Conservation (phyloP, 2,329 filamentous ascomycete genomes). For the Hawksworthiomyces lignivorus region DNA sequence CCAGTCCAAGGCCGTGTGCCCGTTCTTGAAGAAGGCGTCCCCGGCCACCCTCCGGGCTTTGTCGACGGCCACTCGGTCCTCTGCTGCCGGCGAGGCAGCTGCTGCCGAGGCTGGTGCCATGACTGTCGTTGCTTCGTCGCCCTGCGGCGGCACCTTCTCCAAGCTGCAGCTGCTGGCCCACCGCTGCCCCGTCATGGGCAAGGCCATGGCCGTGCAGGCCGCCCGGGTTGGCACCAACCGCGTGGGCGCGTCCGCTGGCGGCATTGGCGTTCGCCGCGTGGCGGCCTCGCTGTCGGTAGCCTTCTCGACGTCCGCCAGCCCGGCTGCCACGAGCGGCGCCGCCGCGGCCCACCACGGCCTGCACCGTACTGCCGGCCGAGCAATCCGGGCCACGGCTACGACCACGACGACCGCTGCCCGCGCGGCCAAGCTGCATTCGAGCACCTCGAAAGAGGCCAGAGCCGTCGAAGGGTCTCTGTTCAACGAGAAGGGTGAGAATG, state of each 20-base stretch:
- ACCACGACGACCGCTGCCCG: slow-evolving; percentile 27
- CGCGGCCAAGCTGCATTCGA: slow-evolving; percentile 70
- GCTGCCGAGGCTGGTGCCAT: neutral
- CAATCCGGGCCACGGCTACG: slow-evolving; percentile 37
- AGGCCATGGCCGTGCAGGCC: slow-evolving; percentile 84
- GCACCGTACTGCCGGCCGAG: slow-evolving; percentile 32
- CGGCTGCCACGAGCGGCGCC: neutral
- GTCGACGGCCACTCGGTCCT: slow-evolving; percentile 60
- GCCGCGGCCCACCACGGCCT: neutral
- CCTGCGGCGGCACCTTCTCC: slow-evolving; percentile 87
- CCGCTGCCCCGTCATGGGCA: slow-evolving; percentile 97
- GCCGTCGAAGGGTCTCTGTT: slow-evolving; percentile 57
- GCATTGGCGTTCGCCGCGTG: slow-evolving; percentile 13
- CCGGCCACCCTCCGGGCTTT: slow-evolving; percentile 85
- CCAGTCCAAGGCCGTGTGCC: slow-evolving; percentile 94
- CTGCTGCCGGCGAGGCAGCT: slow-evolving; percentile 19
- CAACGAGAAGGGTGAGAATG: slow-evolving; percentile 45
- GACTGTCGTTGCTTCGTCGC: slow-evolving; percentile 37
- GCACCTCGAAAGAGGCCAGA: slow-evolving; percentile 66
- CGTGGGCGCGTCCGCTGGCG: slow-evolving; percentile 14
- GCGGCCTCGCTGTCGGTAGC: slow-evolving; percentile 14
- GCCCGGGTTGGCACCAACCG: slow-evolving; percentile 38
- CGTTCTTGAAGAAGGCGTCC: slow-evolving; percentile 91
- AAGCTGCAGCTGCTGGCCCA: slow-evolving; percentile 91
- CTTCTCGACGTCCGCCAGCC: slow-evolving; percentile 11